These are phyloP conservation scores for Suillus weaverae DNA, from an alignment of 768 basidiomycete genomes.

Conservation along the genomic window DNA sequence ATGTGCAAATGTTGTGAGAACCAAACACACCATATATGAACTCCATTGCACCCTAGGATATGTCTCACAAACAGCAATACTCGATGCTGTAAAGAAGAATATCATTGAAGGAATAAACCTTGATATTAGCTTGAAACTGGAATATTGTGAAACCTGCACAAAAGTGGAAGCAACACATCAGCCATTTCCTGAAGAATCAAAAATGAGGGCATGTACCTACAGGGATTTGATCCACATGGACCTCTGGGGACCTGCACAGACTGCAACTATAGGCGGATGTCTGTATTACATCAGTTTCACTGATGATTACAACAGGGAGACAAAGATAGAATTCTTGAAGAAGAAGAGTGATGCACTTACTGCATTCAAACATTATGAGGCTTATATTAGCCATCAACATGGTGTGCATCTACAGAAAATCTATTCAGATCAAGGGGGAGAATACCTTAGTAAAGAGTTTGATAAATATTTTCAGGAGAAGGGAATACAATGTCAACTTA, in stretches of 20 bases:
- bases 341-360: slow-evolving; percentile 30
- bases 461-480: background rate
- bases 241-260: slow-evolving; percentile 5
- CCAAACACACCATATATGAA: background rate
- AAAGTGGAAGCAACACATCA: background rate
- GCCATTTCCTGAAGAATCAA: background rate
- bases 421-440: background rate
- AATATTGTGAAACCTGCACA: slow-evolving; percentile 22
- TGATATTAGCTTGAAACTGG: slow-evolving; percentile 15
- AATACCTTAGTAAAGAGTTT: background rate
- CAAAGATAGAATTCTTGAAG: slow-evolving; percentile 24
- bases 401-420: no score
- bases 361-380: slow-evolving; percentile 23
- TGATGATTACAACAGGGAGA: slow-evolving; percentile 32
- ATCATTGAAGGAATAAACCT: slow-evolving; percentile 29
- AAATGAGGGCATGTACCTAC: no score
- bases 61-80: background rate
- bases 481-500: background rate
- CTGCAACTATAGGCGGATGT: slow-evolving; percentile 15
- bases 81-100: background rate
- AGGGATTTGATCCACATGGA: slow-evolving; percentile 7
- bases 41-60: background rate
- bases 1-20: background rate
- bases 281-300: slow-evolving; percentile 37
- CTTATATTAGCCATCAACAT: no score